Base-by-base conservation (phyloP, 2,329 filamentous ascomycete genomes). In the Colletotrichum navitas region DNA sequence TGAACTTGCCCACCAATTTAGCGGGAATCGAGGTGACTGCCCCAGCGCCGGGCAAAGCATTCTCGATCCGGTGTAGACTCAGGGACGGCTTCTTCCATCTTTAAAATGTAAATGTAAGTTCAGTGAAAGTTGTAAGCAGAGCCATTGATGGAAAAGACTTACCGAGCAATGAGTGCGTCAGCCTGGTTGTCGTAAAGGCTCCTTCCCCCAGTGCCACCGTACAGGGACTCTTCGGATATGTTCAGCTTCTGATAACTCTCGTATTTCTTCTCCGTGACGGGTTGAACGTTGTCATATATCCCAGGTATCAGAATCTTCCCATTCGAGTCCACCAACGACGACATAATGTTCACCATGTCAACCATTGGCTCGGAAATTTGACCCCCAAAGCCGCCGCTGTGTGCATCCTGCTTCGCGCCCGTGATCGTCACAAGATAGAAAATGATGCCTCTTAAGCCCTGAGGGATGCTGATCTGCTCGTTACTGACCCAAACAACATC, bases 401-500 rank as follows among this genome's bases (percentile, higher is more conserved):
- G 96, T 73, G 99, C 88, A 81, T 99, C 96, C 76, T 95, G 93
- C 49, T 92, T 95, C 18, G 96, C 96, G 1, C 96, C 96, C 6
- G 93, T 94, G 75, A 99, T 87, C 83, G 96, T 93, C 76, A 99
- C 84, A 61, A 92, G 93, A 87, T 98, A 99, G 88, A 99, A 99
- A 86, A 96, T 98, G 90, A 94, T 97, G 63, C 96, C 96, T 75
- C 96, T 93, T 73, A 99, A 92, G 76, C 96, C 96, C 81, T 99
- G 99, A 5, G 96, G 99, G 78, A 99, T 85, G 82, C 96, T 99
- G 16, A 96, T 96, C 88, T 98, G 98, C 88, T 98, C 94, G 5
- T 96, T 98, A 68, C 96, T 96, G 47, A 99, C 91, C 96, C 96
- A 99, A 89, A 99, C 99, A 88, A 99, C 99, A 84, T 99, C 96